Base-by-base conservation (phyloP, 163 green algal species). In the Coccomyxa subellipsoidea region DNA sequence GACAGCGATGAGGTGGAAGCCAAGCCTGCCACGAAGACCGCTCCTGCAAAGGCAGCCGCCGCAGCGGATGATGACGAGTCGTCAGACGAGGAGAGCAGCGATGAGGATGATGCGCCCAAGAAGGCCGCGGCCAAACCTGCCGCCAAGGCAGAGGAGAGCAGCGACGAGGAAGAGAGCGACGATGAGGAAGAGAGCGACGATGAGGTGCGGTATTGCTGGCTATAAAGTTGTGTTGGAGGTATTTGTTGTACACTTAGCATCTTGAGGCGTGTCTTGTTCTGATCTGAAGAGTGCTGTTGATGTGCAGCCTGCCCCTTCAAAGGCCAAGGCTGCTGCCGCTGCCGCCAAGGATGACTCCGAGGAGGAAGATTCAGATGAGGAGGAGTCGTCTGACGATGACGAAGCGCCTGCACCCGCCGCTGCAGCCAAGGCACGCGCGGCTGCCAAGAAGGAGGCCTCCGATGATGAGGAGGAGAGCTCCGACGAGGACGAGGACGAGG, bases 191-290 rank as follows among this genome's bases (percentile, higher is more conserved):
- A 81, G 80, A 76, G 59, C 39, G 71, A 34, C 40, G 79, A 84
- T 71, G 83, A 90, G 35, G 86, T 87, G 82, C 77, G 83, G 31
- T 77, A 88, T 23, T 32, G 85, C 80, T 80, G 76, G n/a, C n/a
- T n/a, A n/a, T n/a, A n/a, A n/a, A n/a, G n/a, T n/a, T n/a, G n/a
- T n/a, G n/a, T n/a, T n/a, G n/a, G n/a, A n/a, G n/a, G n/a, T n/a
- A n/a, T n/a, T n/a, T n/a, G n/a, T n/a, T n/a, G n/a, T n/a, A n/a
- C n/a, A n/a, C n/a, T n/a, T 69, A 38, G 18, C 31, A 12, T 23
- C 31, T 31, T 40, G 72, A 9, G 15, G 72, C 47, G 3, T 69
- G 3, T 69, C 18, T 4, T 70, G 8, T 32, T 21, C 76, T 71
- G 7, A 69, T 38, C 29, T 29, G 76, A 69, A 36, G 2, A 36